phyloP scores from a whole-genome alignment of 2,329 filamentous ascomycete species.

The Aureobasidium sp. region DNA sequence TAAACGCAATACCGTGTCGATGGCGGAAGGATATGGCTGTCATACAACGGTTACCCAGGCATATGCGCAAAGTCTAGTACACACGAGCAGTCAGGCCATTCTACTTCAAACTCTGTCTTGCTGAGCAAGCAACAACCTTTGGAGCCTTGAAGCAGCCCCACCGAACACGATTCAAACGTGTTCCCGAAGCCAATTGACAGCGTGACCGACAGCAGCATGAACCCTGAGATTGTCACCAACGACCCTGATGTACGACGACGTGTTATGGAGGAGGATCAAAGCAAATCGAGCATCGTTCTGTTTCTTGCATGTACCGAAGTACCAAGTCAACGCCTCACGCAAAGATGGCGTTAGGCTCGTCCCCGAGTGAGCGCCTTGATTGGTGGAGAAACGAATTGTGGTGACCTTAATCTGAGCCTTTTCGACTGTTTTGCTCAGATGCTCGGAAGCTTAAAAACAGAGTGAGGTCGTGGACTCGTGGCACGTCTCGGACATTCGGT shows the following conservation, averaged over 20 bases:
- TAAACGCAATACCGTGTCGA: not conserved
- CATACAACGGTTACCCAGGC: not conserved
- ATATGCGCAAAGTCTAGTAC: not conserved
- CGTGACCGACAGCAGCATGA: not conserved
- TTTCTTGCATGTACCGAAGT: slow-evolving; percentile 11
- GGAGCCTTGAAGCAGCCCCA: not conserved
- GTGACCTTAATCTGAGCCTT: slow-evolving; percentile 9
- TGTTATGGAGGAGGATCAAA: not conserved
- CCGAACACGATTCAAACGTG: not conserved
- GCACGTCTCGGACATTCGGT: slow-evolving; percentile 3
- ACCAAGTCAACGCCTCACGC: not conserved
- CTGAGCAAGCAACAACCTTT: not conserved
- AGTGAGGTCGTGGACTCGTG: not conserved
- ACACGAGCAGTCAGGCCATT: not conserved
- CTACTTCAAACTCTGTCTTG: not conserved
- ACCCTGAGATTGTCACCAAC: slow-evolving; percentile 5
- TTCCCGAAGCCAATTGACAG: not conserved
- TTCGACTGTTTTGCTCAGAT: not conserved
- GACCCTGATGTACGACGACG: slow-evolving; percentile 5
- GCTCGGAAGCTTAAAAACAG: slow-evolving; percentile 9
- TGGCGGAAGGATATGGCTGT: not conserved
- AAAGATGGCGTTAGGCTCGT: slow-evolving; percentile 7
- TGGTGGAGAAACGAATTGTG: slow-evolving; percentile 4
- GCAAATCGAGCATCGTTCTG: slow-evolving; percentile 2
- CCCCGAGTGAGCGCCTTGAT: not conserved